phyloP scores from a whole-genome alignment of 352 stramenopile species.

The Phytophthora sansomeana region DNA sequence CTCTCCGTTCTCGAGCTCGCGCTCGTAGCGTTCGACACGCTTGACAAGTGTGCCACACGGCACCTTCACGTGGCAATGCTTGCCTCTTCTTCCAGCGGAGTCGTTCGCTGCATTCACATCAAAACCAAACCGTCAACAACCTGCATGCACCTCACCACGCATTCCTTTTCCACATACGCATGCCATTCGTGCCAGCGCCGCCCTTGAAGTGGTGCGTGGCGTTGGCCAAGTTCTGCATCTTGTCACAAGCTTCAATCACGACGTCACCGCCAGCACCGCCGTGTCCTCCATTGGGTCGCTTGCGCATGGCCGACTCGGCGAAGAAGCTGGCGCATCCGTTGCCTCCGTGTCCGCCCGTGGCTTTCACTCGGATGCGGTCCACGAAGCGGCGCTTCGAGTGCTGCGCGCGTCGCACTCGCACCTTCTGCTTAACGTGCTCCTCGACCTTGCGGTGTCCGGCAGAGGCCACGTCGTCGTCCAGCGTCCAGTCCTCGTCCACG shows the following conservation, averaged over 20 bases:
- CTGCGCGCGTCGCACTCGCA: slow-evolving; percentile 81
- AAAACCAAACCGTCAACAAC: slow-evolving; percentile 9
- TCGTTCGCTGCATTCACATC: slow-evolving; percentile 68
- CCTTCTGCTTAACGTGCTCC: slow-evolving; percentile 90
- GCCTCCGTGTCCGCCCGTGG: slow-evolving; percentile 87
- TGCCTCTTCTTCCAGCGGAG: slow-evolving; percentile 75
- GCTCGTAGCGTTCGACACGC: slow-evolving; percentile 83
- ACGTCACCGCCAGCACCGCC: slow-evolving; percentile 87
- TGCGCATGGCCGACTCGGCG: slow-evolving; percentile 78
- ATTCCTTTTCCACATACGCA: slow-evolving; percentile 59
- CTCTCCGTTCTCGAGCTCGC: slow-evolving; percentile 77
- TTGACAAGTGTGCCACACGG: slow-evolving; percentile 90
- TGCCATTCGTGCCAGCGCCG: slow-evolving; percentile 80
- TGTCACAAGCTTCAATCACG: slow-evolving; percentile 73
- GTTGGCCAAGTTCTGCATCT: slow-evolving; percentile 85
- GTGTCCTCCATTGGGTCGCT: slow-evolving; percentile 86
- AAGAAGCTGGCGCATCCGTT: slow-evolving; percentile 92
- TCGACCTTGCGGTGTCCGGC: slow-evolving; percentile 57
- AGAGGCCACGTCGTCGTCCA: slow-evolving; percentile 42
- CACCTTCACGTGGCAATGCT: slow-evolving; percentile 84
- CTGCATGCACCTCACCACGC: neutral
- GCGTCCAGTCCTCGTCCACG: slow-evolving; percentile 27
- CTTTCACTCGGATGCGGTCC: slow-evolving; percentile 90
- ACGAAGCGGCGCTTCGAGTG: slow-evolving; percentile 92
- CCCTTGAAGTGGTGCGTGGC: slow-evolving; percentile 88